Percentiles rank a stretch among this genome's conserved stretches.
These are phyloP conservation scores for Erodium texanum DNA, from an alignment of 441 rosid species.

Conservation along the genomic window DNA sequence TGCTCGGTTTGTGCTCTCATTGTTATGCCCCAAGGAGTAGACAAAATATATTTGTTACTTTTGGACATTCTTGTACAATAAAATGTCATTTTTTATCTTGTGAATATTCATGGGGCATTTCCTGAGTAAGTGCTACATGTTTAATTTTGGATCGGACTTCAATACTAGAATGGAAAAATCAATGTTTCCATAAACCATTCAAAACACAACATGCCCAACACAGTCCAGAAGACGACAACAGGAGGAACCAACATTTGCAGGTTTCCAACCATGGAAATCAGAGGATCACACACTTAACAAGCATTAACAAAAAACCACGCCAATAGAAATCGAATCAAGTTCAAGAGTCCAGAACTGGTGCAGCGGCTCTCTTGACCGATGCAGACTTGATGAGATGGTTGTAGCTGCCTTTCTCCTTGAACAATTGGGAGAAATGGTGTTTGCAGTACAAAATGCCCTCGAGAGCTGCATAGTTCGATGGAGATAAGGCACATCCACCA, in stretches of 20 bases:
- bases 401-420: conserved; percentile 88
- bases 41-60: too few relatives aligned
- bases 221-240: conserved; percentile 9
- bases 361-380: conserved; percentile 55
- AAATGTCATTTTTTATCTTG: too few relatives aligned
- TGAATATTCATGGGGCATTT: too few relatives aligned
- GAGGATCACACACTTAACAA: conserved; percentile 26
- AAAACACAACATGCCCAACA: conserved; percentile 24
- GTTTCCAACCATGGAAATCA: too few relatives aligned
- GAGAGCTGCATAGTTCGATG: conserved; percentile 90
- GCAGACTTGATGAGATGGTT: conserved; percentile 82
- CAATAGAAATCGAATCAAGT: conserved; percentile 11
- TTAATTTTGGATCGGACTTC: too few relatives aligned
- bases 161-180: background rate
- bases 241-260: too few relatives aligned
- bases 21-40: too few relatives aligned
- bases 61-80: too few relatives aligned
- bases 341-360: conserved; percentile 56
- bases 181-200: conserved; percentile 13
- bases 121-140: too few relatives aligned
- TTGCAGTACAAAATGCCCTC: conserved; percentile 91
- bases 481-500: conserved; percentile 81
- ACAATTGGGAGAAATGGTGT: conserved; percentile 33
- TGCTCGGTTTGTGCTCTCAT: too few relatives aligned
- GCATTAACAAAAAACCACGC: conserved; percentile 11